Evolutionary conservation across 768 basidiomycete species (phyloP).

Genomic region (Chiua virens): DNA sequence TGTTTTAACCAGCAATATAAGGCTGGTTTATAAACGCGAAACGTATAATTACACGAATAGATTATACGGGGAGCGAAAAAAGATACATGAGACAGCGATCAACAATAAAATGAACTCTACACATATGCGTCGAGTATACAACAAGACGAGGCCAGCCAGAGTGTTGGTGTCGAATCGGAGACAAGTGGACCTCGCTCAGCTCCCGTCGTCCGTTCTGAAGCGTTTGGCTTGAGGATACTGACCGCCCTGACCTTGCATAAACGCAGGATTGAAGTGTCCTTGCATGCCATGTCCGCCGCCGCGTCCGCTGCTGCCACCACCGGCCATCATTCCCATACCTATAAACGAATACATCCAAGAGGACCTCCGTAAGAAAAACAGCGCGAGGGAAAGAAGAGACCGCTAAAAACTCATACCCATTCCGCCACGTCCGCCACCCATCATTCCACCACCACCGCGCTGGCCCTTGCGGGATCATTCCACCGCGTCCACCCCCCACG

Average conservation of each 20-base stretch:
- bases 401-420: conserved; percentile 50
- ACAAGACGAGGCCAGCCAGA: not conserved
- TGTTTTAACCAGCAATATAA: not conserved
- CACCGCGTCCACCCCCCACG: conserved; percentile 44
- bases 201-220: conserved; percentile 54
- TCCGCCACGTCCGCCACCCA: conserved; percentile 46
- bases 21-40: too few relatives aligned
- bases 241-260: conserved; percentile 53
- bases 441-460: conserved; percentile 47
- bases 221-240: conserved; percentile 50
- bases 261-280: conserved; percentile 77
- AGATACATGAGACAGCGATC: conserved; percentile 10
- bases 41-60: conserved; percentile 30
- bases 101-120: conserved; percentile 5
- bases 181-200: conserved; percentile 15
- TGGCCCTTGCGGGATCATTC: conserved; percentile 53
- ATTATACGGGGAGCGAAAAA: conserved; percentile 7
- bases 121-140: not conserved
- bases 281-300: conserved; percentile 50
- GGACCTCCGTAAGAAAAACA: conserved; percentile 33
- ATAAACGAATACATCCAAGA: conserved; percentile 32
- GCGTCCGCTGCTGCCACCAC: conserved; percentile 33
- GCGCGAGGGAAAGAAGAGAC: conserved; percentile 13
- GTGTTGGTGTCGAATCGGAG: not conserved
- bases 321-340: conserved; percentile 56